Evolutionary conservation across 2,329 filamentous ascomycete species (phyloP).

Genomic region (Fonsecaea pedrosoi): DNA sequence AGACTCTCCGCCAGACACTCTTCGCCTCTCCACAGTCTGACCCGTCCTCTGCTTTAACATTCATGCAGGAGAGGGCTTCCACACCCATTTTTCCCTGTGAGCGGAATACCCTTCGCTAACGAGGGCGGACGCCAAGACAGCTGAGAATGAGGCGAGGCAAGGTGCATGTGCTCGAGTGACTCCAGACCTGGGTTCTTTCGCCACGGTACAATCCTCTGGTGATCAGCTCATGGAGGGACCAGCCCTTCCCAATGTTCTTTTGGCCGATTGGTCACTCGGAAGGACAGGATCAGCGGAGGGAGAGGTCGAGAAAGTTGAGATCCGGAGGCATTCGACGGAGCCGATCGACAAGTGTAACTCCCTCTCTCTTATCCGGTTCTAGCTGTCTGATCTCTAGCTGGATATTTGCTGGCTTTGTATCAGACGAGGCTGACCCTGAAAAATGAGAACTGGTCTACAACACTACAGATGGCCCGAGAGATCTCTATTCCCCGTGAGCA

Average conservation of each 20-base stretch:
- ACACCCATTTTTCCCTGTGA: neutral
- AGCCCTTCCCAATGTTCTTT: neutral
- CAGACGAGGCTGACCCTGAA: no score
- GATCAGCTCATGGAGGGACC: neutral
- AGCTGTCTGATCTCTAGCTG: neutral
- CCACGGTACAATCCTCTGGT: no score
- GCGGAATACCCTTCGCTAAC: neutral
- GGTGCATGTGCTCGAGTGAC: neutral
- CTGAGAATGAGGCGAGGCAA: neutral
- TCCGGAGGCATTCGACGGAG: neutral
- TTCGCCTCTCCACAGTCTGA: neutral
- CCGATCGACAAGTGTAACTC: neutral
- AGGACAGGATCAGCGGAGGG: neutral
- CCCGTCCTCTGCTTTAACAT: neutral
- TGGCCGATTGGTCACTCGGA: neutral
- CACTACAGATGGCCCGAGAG: neutral
- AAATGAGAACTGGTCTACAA: neutral
- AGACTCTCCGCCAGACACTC: neutral
- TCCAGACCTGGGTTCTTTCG: neutral
- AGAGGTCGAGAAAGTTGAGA: neutral
- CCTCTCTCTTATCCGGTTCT: neutral
- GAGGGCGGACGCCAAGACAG: slow-evolving; percentile 1
- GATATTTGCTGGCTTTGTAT: neutral
- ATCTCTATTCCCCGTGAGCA: neutral
- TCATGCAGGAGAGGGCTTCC: neutral